Evolutionary conservation across 257 asterid genomes (phyloP), one percentile per base, ranked within the genome.

Genomic region (Solanum sitiens): DNA sequence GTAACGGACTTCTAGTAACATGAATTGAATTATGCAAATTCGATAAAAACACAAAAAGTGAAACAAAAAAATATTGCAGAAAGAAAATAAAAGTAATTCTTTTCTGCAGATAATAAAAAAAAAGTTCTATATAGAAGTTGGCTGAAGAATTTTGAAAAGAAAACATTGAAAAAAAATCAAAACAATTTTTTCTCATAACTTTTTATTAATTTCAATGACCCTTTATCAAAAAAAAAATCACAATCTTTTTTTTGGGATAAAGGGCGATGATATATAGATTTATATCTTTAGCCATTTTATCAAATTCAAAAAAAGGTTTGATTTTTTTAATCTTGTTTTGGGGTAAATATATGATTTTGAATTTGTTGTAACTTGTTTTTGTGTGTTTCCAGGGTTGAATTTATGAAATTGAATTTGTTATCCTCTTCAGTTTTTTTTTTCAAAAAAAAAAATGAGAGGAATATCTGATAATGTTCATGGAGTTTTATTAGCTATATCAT

Each of bases 401-500:
- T 77, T 77, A 39, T 47, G 67, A 72, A 32, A 35, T 50, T 72
- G 4, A 13, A 59, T 33, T 7, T 59, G 53, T 21, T 27, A 27
- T 27, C 32, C 67, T 47, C 35, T 63, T 77, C 88, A 23, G 30
- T 27, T 27, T 72, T 86, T 79, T 79, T 27, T 14, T 21, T 1
- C 0, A 7, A 27, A 27, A 32, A 40, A 75, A 23, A 3, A 72
- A 86, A 86, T 86, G 88, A 42, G 88, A 77, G 88, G 88, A 72
- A 71, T 73, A 32, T 86, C 88, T 86, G 84, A 86, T 63, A 86
- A 86, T 86, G 88, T 86, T 71, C 88, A 50, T 86, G 88, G 88
- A 73, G 84, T 86, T 33, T 13, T 86, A 45, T 86, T 86, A 53
- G 88, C 88, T 50, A 39, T 87, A 80, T 87, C 89, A 25, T 87